These are phyloP conservation scores for Candida ascalaphidarum DNA, from an alignment of 805 yeast genomes.

Conservation along the genomic window DNA sequence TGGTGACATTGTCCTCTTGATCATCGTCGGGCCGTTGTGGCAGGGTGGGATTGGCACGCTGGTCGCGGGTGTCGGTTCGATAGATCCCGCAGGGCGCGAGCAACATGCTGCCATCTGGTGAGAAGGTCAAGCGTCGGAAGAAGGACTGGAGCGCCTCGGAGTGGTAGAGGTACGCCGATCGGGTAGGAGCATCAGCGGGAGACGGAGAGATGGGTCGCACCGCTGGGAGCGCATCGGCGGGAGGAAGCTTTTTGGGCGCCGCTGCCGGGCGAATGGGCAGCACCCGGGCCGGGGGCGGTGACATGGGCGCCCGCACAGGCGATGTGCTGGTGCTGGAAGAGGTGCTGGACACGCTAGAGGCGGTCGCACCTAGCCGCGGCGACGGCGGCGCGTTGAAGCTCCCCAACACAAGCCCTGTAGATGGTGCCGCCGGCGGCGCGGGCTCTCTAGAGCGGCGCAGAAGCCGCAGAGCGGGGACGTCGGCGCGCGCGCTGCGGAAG, in stretches of 20 bases:
- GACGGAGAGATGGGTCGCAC: not conserved
- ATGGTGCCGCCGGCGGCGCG: no score
- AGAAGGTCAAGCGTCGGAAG: constrained; percentile 76
- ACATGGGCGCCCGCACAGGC: not conserved
- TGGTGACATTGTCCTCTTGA: constrained; percentile 33
- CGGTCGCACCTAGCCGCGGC: no score
- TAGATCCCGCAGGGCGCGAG: constrained; percentile 67
- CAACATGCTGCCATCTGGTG: constrained; percentile 83
- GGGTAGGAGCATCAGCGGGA: not conserved
- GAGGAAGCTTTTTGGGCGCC: not conserved
- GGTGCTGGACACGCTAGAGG: no score
- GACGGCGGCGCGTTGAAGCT: no score
- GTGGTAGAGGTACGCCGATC: constrained; percentile 43
- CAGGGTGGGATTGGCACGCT: not conserved
- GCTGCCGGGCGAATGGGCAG: not conserved
- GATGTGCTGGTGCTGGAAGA: no score
- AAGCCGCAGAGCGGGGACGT: constrained; percentile 29
- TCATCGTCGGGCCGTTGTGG: constrained; percentile 2
- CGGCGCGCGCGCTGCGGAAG: constrained; percentile 48
- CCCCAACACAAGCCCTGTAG: no score
- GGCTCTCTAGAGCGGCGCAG: no score
- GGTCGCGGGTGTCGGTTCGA: constrained; percentile 14
- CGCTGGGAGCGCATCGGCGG: not conserved
- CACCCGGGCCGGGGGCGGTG: not conserved
- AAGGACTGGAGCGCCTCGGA: constrained; percentile 86